phyloP scores from a whole-genome alignment of 2,329 filamentous ascomycete species.

The Dactylellina cionopaga region DNA sequence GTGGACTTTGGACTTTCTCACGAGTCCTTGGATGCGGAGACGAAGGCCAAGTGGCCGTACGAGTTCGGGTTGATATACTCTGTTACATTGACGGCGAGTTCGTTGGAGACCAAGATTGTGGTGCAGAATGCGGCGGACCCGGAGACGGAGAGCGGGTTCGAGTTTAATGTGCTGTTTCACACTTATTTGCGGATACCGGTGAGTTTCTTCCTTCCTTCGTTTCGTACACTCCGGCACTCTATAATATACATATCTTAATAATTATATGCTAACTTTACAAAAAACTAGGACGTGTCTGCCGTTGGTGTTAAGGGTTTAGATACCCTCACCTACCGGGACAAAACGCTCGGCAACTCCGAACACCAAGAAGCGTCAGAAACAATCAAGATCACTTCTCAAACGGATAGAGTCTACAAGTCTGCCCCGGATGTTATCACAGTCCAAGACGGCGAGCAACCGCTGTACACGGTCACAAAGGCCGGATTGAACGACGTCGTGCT shows the following conservation, averaged over 20 bases:
- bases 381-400: constrained; percentile 78
- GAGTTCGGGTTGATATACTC: constrained; percentile 93
- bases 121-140: constrained; percentile 93
- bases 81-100: constrained; percentile 80
- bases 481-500: constrained; percentile 88
- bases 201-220: constrained; percentile 58
- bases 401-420: constrained; percentile 87
- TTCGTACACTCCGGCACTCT: constrained; percentile 5
- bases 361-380: constrained; percentile 73
- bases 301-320: constrained; percentile 79
- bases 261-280: background rate
- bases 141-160: constrained; percentile 75
- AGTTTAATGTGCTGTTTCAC: constrained; percentile 91
- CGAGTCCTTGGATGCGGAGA: constrained; percentile 74
- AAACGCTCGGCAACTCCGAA: constrained; percentile 73
- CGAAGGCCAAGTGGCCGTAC: constrained; percentile 80
- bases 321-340: constrained; percentile 81
- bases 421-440: constrained; percentile 69
- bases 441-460: constrained; percentile 70
- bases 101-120: constrained; percentile 81
- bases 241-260: background rate
- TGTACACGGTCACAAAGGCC: constrained; percentile 81
- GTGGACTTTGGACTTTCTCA: constrained; percentile 92
- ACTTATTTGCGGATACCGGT: constrained; percentile 87
- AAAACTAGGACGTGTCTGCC: constrained; percentile 77